Conservation (phyloP, 257 asterid species). For the Solanum bukasovii region DNA sequence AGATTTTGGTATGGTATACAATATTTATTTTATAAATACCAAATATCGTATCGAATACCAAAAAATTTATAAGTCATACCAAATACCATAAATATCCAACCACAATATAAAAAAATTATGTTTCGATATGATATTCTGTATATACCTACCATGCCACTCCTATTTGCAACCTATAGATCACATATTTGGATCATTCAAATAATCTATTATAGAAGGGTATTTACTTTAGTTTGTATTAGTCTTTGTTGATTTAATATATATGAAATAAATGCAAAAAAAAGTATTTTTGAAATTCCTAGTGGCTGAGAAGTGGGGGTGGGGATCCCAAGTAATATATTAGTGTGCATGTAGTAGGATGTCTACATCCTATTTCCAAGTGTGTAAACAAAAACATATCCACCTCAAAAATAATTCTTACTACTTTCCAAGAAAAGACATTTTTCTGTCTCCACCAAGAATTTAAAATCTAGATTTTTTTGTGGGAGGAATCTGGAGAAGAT, state of each 20-base stretch:
- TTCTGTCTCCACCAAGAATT: neutral
- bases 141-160: too few relatives aligned
- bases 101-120: too few relatives aligned
- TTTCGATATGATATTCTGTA: too few relatives aligned
- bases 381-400: neutral
- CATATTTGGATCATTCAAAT: neutral
- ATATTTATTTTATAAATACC: too few relatives aligned
- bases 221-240: neutral
- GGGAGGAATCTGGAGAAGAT: neutral
- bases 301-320: neutral
- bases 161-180: too few relatives aligned
- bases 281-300: neutral
- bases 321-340: neutral
- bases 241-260: neutral
- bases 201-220: neutral
- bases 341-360: neutral
- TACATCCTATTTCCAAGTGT: neutral
- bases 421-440: neutral
- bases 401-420: neutral
- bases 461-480: neutral
- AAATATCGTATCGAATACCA: too few relatives aligned
- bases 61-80: too few relatives aligned
- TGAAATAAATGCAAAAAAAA: neutral
- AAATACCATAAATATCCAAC: too few relatives aligned
- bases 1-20: too few relatives aligned